These are phyloP conservation scores for Tuber magnatum DNA, from an alignment of 495 filamentous ascomycete species.

Conservation along the genomic window DNA sequence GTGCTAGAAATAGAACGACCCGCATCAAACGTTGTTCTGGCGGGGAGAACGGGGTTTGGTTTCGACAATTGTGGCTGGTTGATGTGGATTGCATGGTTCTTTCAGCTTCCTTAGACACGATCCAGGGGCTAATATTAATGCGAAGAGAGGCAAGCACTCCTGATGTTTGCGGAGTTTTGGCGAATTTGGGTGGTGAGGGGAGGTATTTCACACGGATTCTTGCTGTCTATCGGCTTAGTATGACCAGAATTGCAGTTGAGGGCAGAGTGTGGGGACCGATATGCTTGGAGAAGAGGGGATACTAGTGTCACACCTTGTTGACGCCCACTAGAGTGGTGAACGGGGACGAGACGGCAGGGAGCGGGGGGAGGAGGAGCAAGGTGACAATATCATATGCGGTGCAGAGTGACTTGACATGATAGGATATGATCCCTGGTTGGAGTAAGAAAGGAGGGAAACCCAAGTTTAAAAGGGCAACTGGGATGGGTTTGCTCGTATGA, in stretches of 20 bases:
- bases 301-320: neutral
- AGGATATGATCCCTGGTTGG: neutral
- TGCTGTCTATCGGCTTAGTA: neutral
- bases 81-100: neutral
- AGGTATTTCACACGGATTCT: neutral
- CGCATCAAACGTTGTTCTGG: neutral
- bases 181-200: neutral
- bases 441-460: neutral
- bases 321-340: neutral
- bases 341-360: neutral
- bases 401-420: neutral
- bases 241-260: neutral
- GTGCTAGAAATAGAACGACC: neutral
- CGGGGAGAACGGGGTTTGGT: neutral
- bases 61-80: neutral
- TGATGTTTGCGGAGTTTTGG: neutral
- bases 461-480: neutral
- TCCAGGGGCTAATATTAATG: neutral
- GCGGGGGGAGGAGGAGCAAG: neutral
- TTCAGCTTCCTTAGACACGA: neutral
- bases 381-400: neutral
- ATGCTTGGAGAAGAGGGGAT: neutral
- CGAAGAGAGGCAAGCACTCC: neutral
- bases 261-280: neutral
- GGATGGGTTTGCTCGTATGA: neutral